Conservation (phyloP, 176 grass and related monocot genomes). For the Pharus latifolius region DNA sequence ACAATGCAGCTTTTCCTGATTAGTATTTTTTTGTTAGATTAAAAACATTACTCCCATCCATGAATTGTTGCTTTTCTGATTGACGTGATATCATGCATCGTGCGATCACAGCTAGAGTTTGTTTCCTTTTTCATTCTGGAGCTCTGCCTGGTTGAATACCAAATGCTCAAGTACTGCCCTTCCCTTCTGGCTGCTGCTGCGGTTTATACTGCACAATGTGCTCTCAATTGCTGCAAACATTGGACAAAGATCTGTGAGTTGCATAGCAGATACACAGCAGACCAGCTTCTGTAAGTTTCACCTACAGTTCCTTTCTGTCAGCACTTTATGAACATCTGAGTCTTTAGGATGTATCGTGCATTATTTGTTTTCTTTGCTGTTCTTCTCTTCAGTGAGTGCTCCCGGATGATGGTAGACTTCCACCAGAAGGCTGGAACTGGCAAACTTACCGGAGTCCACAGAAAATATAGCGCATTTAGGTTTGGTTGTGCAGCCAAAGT, state of each 20-base stretch:
- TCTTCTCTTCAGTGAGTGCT: slow-evolving; percentile 47
- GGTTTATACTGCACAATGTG: slow-evolving; percentile 74
- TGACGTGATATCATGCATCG: slow-evolving; percentile 2
- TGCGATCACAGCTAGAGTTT: slow-evolving; percentile 51
- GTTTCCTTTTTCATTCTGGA: slow-evolving; percentile 78
- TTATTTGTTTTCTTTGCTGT: not conserved
- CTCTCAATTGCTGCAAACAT: slow-evolving; percentile 39
- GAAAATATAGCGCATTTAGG: slow-evolving; percentile 65
- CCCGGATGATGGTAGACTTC: slow-evolving; percentile 69
- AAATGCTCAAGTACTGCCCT: slow-evolving; percentile 71
- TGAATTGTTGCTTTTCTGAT: not conserved
- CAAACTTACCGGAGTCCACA: slow-evolving; percentile 58
- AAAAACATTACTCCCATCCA: not conserved
- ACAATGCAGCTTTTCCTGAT: slow-evolving; percentile 1
- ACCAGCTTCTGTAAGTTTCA: slow-evolving; percentile 70
- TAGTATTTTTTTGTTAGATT: not conserved
- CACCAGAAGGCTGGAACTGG: slow-evolving; percentile 60
- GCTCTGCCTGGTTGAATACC: slow-evolving; percentile 70
- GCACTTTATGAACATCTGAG: not conserved
- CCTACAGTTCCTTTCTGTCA: not conserved
- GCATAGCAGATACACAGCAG: slow-evolving; percentile 63
- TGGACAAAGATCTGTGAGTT: slow-evolving; percentile 66
- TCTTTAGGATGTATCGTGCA: not conserved
- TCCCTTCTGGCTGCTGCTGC: slow-evolving; percentile 77
- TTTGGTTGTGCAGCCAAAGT: slow-evolving; percentile 58